phyloP scores from a whole-genome alignment of 2,329 filamentous ascomycete species.

The Colletotrichum tamarilloi region DNA sequence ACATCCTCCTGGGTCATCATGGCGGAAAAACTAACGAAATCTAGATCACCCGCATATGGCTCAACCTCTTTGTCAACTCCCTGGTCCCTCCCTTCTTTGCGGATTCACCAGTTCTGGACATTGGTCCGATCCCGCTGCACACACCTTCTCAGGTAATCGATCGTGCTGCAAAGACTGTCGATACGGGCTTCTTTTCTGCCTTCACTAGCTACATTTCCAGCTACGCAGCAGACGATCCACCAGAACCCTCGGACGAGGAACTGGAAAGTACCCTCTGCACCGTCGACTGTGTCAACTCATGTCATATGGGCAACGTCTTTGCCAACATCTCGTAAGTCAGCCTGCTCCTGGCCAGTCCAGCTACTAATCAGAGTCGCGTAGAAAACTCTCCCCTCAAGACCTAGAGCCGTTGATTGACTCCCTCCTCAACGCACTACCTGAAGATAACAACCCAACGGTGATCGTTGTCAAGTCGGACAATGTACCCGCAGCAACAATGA shows the following conservation, averaged over 20 bases:
- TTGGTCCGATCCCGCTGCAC: slow-evolving; percentile 88
- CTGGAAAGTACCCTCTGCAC: slow-evolving; percentile 95
- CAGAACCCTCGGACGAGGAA: slow-evolving; percentile 96
- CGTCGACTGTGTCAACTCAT: slow-evolving; percentile 93
- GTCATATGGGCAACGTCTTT: slow-evolving; percentile 84
- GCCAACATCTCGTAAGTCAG: slow-evolving; percentile 80
- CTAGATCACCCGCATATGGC: slow-evolving; percentile 88
- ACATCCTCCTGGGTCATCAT: not conserved
- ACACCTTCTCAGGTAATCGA: slow-evolving; percentile 94
- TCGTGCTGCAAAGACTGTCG: slow-evolving; percentile 79
- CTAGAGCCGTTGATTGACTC: slow-evolving; percentile 67
- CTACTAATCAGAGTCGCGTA: slow-evolving; percentile 38
- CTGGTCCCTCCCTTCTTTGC: slow-evolving; percentile 84
- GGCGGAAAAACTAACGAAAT: slow-evolving; percentile 49
- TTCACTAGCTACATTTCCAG: slow-evolving; percentile 98
- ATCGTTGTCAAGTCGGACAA: slow-evolving; percentile 92
- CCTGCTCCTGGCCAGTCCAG: not conserved
- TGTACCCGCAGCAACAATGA: slow-evolving; percentile 69
- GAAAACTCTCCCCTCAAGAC: slow-evolving; percentile 50
- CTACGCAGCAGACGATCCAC: slow-evolving; percentile 96
- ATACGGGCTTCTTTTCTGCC: slow-evolving; percentile 90
- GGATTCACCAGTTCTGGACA: slow-evolving; percentile 72
- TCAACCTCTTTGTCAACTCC: slow-evolving; percentile 96
- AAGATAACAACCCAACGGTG: slow-evolving; percentile 80
- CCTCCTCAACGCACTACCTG: slow-evolving; percentile 85